Evolutionary conservation across 2,329 filamentous ascomycete species (phyloP), one percentile per base, ranked within the genome.

Genomic region (Pestalotiopsis sp.): DNA sequence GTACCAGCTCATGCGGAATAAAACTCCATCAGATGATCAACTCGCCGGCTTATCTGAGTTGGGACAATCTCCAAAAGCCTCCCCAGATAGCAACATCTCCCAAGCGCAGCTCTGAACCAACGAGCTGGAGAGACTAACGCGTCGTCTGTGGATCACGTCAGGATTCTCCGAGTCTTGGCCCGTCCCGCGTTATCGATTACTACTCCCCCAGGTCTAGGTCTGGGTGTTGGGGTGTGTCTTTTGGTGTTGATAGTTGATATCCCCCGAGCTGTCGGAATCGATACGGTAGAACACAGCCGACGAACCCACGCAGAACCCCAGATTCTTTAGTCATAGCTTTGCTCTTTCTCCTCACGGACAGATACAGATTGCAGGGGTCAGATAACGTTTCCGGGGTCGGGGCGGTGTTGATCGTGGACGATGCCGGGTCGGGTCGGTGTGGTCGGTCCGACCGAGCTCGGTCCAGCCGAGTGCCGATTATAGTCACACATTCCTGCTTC

Each of bases 381-480:
- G 45, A 52, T 52, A 52, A 52, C 45, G 17, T n/a, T 52, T 20
- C 20, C 17, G n/a, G 45, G 45, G 41, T 14, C n/a, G 13, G 41
- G 11, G 13, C 41, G n/a, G 7, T 52, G n/a, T n/a, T n/a, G 13
- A 39, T 13, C 9, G 6, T 9, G 25, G 59, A 59, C 27, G 27
- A 62, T 31, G 38, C 27, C n/a, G 59, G n/a, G 11, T 36, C 59
- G 59, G 57, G 20, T 59, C 57, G 57, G 59, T 20, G 5, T 20
- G 14, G 5, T 39, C 59, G 59, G 59, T 39, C 31, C 59, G 25
- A 36, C 59, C 59, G 59, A 39, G 14, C 3, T 36, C 59, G 59
- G 59, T 62, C 59, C n/a, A 36, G 59, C 59, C 59, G 59, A 62
- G n/a, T 36, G 59, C 59, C 59, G 59, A 36, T 20, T 62, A 27